Percentiles rank a stretch among this genome's conserved stretches.
phyloP scores from a whole-genome alignment of 495 filamentous ascomycete genomes.

The Penicillium cinerascens region DNA sequence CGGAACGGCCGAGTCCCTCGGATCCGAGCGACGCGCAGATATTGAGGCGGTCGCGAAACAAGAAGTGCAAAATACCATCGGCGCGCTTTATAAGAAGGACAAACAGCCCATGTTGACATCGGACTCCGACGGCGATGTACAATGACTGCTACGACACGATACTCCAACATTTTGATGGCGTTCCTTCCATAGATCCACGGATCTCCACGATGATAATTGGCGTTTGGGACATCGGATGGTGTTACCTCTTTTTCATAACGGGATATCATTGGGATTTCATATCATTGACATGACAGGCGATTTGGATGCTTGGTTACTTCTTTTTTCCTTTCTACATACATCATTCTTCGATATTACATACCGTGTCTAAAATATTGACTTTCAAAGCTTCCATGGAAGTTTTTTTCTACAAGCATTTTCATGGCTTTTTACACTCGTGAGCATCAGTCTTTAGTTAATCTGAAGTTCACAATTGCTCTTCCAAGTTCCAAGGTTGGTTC shows the following conservation, averaged over 20 bases:
- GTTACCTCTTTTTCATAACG: neutral
- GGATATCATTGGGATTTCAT: neutral
- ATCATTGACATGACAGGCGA: neutral
- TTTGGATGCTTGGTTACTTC: neutral
- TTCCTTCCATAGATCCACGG: constrained; percentile 8
- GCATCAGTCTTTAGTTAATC: neutral
- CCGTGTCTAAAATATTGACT: neutral
- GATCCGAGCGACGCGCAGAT: constrained; percentile 52
- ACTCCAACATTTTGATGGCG: constrained; percentile 23
- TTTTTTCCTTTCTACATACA: neutral
- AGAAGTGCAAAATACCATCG: constrained; percentile 69
- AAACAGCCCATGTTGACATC: constrained; percentile 23
- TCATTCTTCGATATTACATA: neutral
- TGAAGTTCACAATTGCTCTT: too few species aligned
- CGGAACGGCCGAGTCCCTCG: constrained; percentile 54
- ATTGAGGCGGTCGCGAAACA: constrained; percentile 68
- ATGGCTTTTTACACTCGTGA: neutral
- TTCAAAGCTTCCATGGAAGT: neutral
- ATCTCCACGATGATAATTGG: constrained; percentile 6
- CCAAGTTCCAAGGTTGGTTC: too few species aligned
- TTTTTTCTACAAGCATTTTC: neutral
- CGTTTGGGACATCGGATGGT: constrained; percentile 7
- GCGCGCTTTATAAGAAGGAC: constrained; percentile 25
- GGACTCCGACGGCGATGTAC: constrained; percentile 22
- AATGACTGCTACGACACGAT: constrained; percentile 21